These are phyloP conservation scores for Leishmania mexicana DNA, from an alignment of 208 protist genomes.

Conservation along the genomic window DNA sequence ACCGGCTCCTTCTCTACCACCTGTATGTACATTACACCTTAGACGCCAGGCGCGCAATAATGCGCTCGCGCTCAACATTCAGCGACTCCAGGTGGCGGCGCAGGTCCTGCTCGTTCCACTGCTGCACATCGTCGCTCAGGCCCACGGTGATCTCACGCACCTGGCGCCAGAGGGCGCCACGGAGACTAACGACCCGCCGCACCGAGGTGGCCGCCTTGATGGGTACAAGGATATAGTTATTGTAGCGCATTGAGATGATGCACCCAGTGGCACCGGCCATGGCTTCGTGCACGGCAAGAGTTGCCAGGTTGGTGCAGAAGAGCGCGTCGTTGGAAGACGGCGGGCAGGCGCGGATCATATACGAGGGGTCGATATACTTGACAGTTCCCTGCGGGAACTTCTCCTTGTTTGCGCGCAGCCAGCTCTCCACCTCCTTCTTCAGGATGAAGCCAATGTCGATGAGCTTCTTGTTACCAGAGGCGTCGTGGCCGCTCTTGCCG, in stretches of 20 bases:
- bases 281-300: constrained; percentile 91
- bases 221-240: constrained; percentile 91
- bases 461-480: constrained; percentile 93
- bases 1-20: not conserved
- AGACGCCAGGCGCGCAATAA: constrained; percentile 59
- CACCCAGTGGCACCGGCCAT: constrained; percentile 89
- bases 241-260: constrained; percentile 90
- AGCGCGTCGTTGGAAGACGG: constrained; percentile 90
- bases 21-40: constrained; percentile 55
- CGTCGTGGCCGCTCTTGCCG: constrained; percentile 71
- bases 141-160: constrained; percentile 90
- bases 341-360: constrained; percentile 95
- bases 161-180: constrained; percentile 85
- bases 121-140: constrained; percentile 65
- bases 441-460: constrained; percentile 92
- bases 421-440: constrained; percentile 82
- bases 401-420: constrained; percentile 71
- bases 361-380: constrained; percentile 97
- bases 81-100: constrained; percentile 81
- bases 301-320: constrained; percentile 86
- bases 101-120: constrained; percentile 59
- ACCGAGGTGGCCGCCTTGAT: constrained; percentile 89
- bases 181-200: constrained; percentile 79
- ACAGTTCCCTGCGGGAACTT: constrained; percentile 76
- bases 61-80: constrained; percentile 57